Evolutionary conservation across 2,329 filamentous ascomycete genomes (phyloP), one percentile per base, ranked within the genome.

Genomic region (Clonostachys chloroleuca): DNA sequence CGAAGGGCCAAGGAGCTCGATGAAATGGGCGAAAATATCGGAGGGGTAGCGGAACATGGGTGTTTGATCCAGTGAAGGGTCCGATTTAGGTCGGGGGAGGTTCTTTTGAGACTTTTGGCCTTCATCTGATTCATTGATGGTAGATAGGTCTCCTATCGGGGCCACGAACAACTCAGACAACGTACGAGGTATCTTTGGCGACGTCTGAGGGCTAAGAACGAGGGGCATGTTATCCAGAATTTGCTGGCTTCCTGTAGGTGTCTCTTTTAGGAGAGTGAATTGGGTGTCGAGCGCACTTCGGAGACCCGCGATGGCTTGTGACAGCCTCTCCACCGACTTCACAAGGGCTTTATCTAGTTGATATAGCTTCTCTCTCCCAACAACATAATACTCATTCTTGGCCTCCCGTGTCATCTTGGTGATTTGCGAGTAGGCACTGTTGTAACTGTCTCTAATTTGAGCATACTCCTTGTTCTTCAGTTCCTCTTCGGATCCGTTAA

Each of bases 21-120:
- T 96, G 64, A 97, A 99, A 6, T 92, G 77, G 12, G 90, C 84
- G 61, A 97, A 97, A 54, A 97, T 95, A 49, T 96, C 90, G 0
- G 87, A 82, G 1, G 92, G 83, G 2, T 81, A 78, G 36, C 73
- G 74, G 49, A 82, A 78, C 1, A 66, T 58, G 5, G 68, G 67
- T 17, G 52, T 56, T 33, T 47, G 55, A 36, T 60, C 54, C 10
- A 62, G 49, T 5, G 57, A 52, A 12, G 60, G 54, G 34, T 67
- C 64, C 3, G 62, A 64, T 34, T 59, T 57, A 40, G 58, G 56
- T 36, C 30, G 30, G 49, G 50, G 35, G 56, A 47, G 7, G 59
- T 57, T 8, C 74, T 67, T 49, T 79, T 72, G 16, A n/a, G 43
- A 18, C 40, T 69, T 68, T 46, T 73, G 74, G 46, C 75, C 74